Percentiles rank a stretch among this genome's conserved stretches.
Evolutionary conservation across 768 basidiomycete species (phyloP).

Genomic region (Sporobolomyces roseus): DNA sequence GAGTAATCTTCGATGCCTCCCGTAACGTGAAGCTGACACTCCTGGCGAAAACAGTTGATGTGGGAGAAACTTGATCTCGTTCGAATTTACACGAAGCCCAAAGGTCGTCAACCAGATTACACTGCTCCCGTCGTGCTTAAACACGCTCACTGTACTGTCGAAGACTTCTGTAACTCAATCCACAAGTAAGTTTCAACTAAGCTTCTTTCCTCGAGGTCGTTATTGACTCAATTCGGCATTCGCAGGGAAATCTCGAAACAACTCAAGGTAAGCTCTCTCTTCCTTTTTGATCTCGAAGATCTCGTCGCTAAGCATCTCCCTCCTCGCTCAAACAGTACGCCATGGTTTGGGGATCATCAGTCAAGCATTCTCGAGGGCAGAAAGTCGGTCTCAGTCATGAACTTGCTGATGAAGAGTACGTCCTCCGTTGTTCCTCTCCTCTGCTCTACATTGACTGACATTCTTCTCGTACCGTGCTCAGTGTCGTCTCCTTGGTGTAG

Average conservation of each 20-base stretch:
- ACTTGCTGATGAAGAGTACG: slow-evolving; percentile 78
- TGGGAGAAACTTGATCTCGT: slow-evolving; percentile 90
- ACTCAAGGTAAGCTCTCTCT: slow-evolving; percentile 59
- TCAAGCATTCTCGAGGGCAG: slow-evolving; percentile 95
- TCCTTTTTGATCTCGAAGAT: background rate
- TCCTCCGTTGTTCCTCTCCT: background rate
- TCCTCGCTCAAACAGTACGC: background rate
- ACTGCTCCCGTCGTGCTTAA: slow-evolving; percentile 77
- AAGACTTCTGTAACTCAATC: slow-evolving; percentile 78
- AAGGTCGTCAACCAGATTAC: slow-evolving; percentile 87
- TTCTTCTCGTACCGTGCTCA: background rate
- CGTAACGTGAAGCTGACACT: background rate
- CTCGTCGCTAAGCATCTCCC: background rate
- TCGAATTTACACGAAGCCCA: slow-evolving; percentile 90
- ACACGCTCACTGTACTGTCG: slow-evolving; percentile 56
- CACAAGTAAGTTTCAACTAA: slow-evolving; percentile 89
- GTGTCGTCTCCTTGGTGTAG: slow-evolving; percentile 19
- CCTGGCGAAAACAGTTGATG: slow-evolving; percentile 57
- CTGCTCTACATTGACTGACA: background rate
- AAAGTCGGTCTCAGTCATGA: slow-evolving; percentile 85
- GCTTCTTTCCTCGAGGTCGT: background rate
- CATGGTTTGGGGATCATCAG: slow-evolving; percentile 91
- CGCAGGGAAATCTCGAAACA: slow-evolving; percentile 70
- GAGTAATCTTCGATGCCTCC: background rate
- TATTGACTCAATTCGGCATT: background rate